phyloP scores from a whole-genome alignment of 306 rosid species.

The Styphnolobium japonicum region DNA sequence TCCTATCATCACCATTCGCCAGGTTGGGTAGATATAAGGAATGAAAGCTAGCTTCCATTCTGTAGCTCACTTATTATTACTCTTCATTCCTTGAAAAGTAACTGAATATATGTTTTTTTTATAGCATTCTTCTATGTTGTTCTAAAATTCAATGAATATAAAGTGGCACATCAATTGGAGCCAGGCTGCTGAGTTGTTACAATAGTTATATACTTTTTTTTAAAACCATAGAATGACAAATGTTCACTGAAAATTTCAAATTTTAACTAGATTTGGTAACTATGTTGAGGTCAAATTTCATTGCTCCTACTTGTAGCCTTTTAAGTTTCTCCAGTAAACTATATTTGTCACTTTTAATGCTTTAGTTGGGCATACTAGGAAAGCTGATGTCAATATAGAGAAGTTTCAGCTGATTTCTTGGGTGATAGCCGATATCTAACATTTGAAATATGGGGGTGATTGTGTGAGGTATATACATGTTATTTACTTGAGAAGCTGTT shows the following conservation, averaged over 20 bases:
- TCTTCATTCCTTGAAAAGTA: not conserved
- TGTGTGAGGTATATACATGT: not conserved
- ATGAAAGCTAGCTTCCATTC: not conserved
- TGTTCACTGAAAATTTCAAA: not conserved
- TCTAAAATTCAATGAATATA: not conserved
- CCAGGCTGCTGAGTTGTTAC: not conserved
- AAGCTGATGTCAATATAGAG: not conserved
- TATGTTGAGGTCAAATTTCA: not conserved
- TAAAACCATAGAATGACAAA: not conserved
- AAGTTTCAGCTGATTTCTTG: not conserved
- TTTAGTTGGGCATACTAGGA: not conserved
- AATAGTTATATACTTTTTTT: not conserved
- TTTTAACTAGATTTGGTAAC: not conserved
- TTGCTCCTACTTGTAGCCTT: not conserved
- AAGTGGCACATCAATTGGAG: not conserved
- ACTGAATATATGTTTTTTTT: not conserved
- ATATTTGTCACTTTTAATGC: not conserved
- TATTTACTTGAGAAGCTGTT: conserved; percentile 12
- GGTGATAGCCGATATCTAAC: not conserved
- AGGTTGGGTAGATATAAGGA: not conserved
- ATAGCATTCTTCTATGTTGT: not conserved
- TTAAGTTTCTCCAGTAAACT: not conserved
- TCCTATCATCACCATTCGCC: not conserved
- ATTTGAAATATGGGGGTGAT: not conserved
- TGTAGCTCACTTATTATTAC: not conserved